phyloP scores from a whole-genome alignment of 768 basidiomycete species.

The Termitomyces sp. region DNA sequence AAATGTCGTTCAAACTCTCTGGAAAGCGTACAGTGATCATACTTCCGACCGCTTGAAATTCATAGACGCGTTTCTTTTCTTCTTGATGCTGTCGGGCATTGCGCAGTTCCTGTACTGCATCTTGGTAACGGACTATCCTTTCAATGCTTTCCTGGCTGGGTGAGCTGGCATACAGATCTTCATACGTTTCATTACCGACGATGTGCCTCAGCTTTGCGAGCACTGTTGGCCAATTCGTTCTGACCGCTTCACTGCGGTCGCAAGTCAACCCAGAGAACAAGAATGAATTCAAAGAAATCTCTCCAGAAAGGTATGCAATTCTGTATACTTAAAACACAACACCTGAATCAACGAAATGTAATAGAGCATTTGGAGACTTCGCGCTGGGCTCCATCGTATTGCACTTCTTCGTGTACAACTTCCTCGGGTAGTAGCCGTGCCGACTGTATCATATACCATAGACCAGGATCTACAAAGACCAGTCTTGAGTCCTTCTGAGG shows the following conservation, averaged over 20 bases:
- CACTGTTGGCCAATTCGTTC: conserved; percentile 94
- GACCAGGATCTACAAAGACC: background rate
- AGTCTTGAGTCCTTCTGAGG: background rate
- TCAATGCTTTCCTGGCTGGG: conserved; percentile 97
- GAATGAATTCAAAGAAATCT: conserved; percentile 82
- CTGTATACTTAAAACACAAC: background rate
- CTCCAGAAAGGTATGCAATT: conserved; percentile 79
- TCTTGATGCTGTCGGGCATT: conserved; percentile 88
- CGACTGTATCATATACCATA: conserved; percentile 14
- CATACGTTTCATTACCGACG: background rate
- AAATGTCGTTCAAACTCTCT: conserved; percentile 53
- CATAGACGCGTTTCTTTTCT: conserved; percentile 89
- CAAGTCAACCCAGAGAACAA: conserved; percentile 90
- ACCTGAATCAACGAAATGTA: conserved; percentile 2
- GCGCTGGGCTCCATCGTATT: conserved; percentile 91
- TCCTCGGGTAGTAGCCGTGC: conserved; percentile 65
- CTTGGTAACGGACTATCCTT: conserved; percentile 89
- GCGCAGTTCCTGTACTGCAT: conserved; percentile 91
- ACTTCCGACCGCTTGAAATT: conserved; percentile 88
- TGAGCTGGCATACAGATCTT: conserved; percentile 35
- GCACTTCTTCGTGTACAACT: conserved; percentile 99
- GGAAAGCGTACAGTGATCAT: conserved; percentile 71
- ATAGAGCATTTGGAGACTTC: conserved; percentile 96
- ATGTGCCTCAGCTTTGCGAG: conserved; percentile 73
- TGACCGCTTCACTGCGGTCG: conserved; percentile 86